phyloP scores from a whole-genome alignment of 352 stramenopile genomes.

The Discostella stelligera region DNA sequence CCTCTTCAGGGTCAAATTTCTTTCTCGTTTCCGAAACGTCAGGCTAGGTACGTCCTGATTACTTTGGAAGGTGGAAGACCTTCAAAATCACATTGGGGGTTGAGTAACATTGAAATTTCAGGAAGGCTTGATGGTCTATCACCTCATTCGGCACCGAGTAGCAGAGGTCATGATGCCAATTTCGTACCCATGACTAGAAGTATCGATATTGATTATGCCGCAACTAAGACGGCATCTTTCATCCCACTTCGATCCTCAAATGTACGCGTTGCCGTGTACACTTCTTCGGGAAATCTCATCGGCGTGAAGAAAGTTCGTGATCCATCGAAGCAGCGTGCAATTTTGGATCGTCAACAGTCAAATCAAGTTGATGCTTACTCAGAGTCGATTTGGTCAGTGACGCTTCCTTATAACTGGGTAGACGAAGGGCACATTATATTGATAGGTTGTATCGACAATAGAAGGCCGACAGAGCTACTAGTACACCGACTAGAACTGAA shows the following conservation, averaged over 20 bases:
- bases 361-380: constrained; percentile 20
- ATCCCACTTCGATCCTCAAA: constrained; percentile 8
- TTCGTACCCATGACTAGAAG: constrained; percentile 11
- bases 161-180: background rate
- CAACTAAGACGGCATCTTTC: constrained; percentile 6
- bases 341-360: constrained; percentile 26
- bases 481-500: constrained; percentile 17
- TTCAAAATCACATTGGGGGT: constrained; percentile 23
- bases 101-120: constrained; percentile 14
- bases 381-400: constrained; percentile 21
- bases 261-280: constrained; percentile 30
- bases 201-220: background rate
- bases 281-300: constrained; percentile 17
- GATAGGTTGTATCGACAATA: constrained; percentile 27
- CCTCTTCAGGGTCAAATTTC: constrained; percentile 13
- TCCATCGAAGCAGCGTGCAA: constrained; percentile 26
- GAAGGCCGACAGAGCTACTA: constrained; percentile 16
- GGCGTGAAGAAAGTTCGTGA: constrained; percentile 28
- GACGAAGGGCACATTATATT: constrained; percentile 33
- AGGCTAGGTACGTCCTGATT: constrained; percentile 29
- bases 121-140: constrained; percentile 29
- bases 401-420: constrained; percentile 32
- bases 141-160: background rate
- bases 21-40: constrained; percentile 4
- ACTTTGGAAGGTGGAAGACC: constrained; percentile 20